phyloP scores from a whole-genome alignment of 495 filamentous ascomycete species.

The Aspergillus asperescens region DNA sequence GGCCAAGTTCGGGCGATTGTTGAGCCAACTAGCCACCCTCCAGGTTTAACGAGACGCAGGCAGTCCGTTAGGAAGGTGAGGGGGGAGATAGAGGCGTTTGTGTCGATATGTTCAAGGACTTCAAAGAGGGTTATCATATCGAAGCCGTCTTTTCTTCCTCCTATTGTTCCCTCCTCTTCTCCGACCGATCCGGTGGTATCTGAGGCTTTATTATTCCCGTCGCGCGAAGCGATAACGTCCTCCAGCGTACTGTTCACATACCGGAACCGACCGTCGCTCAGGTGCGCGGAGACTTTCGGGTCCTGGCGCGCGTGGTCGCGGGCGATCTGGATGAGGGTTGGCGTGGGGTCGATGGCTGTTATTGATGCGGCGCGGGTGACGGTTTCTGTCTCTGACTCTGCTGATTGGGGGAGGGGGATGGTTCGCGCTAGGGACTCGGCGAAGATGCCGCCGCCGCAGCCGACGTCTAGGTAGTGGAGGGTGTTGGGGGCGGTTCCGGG shows the following conservation, averaged over 20 bases:
- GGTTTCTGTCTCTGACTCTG: constrained; percentile 41
- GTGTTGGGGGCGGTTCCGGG: constrained; percentile 20
- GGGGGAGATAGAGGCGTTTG: constrained; percentile 45
- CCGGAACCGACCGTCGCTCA: constrained; percentile 49
- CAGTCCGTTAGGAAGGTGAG: constrained; percentile 62
- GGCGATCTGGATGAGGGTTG: constrained; percentile 74
- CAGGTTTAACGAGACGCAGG: constrained; percentile 71
- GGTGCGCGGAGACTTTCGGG: constrained; percentile 44
- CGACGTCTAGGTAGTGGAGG: constrained; percentile 80
- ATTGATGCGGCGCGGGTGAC: constrained; percentile 60
- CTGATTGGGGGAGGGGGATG: constrained; percentile 24
- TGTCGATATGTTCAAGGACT: constrained; percentile 82
- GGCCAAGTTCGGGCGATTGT: constrained; percentile 86
- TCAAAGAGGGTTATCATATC: constrained; percentile 88
- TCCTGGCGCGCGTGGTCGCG: constrained; percentile 67
- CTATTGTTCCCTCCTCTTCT: background rate
- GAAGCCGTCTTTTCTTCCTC: constrained; percentile 29
- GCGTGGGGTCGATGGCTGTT: constrained; percentile 78
- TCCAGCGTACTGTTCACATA: constrained; percentile 75
- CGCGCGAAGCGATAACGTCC: constrained; percentile 20
- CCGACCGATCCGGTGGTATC: no score
- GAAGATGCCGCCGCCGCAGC: constrained; percentile 96
- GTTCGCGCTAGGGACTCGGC: constrained; percentile 83
- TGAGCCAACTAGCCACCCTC: constrained; percentile 85
- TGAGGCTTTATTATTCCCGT: constrained; percentile 7